Conservation (phyloP, 2,329 filamentous ascomycete species). For the Colletotrichum sp. region DNA sequence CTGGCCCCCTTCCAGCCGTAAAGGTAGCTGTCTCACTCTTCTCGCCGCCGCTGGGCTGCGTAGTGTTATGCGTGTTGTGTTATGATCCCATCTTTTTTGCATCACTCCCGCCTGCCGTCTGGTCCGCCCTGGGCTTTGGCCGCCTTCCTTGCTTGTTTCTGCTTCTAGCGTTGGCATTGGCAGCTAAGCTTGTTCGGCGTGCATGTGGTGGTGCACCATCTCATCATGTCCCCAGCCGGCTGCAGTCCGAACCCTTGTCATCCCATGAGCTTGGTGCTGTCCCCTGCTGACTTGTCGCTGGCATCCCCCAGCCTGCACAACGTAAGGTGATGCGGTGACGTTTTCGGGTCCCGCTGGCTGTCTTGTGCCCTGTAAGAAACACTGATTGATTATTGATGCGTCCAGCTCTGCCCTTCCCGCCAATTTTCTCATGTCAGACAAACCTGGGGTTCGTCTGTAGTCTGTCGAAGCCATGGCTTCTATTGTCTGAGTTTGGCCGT, state of each 20-base stretch:
- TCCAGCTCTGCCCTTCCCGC: background rate
- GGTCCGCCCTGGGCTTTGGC: background rate
- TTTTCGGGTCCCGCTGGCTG: conserved; percentile 2
- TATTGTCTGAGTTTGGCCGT: background rate
- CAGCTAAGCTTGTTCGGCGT: conserved; percentile 8
- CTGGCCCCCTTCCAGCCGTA: background rate
- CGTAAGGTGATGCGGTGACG: conserved; percentile 1
- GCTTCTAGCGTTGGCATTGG: conserved; percentile 13
- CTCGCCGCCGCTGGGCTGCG: background rate
- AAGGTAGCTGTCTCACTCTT: conserved; percentile 1
- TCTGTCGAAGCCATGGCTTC: background rate
- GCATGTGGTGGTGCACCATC: conserved; percentile 1
- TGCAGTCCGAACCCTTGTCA: conserved; percentile 8
- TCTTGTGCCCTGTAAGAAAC: background rate
- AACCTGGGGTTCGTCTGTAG: background rate
- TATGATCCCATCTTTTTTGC: background rate
- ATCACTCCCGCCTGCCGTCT: background rate
- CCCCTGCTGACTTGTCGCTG: conserved; percentile 3
- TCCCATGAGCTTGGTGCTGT: conserved; percentile 15
- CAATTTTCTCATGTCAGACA: background rate
- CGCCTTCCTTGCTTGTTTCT: conserved; percentile 15
- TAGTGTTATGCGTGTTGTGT: background rate
- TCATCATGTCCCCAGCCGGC: background rate
- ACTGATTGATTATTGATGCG: background rate
- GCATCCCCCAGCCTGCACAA: conserved; percentile 1